Evolutionary conservation across 345 rosid species (phyloP).

Genomic region (Euphorbia lathyris): DNA sequence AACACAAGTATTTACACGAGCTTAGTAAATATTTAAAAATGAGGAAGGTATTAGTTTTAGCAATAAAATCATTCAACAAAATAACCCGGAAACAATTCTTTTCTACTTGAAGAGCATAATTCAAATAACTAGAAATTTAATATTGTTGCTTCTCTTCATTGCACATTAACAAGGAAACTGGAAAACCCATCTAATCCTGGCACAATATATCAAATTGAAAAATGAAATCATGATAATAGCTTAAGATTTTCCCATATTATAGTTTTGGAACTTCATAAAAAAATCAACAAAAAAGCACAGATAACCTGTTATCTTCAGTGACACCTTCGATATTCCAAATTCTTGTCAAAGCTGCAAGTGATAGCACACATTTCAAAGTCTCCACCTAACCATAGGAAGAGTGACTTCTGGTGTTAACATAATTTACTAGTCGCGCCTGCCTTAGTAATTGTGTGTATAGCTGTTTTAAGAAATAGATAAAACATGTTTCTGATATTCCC

Average conservation of each 20-base stretch:
- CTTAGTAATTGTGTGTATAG: background rate
- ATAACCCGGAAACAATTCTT: background rate
- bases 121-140: too few species aligned
- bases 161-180: too few species aligned
- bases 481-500: background rate
- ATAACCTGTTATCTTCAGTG: slow-evolving; percentile 86
- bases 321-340: slow-evolving; percentile 80
- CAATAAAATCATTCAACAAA: background rate
- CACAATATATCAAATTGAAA: background rate
- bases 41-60: background rate
- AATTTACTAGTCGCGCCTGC: background rate
- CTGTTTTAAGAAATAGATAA: background rate
- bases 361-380: slow-evolving; percentile 80
- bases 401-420: background rate
- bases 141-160: too few species aligned
- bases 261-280: background rate
- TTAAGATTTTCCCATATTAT: too few species aligned
- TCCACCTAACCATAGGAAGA: slow-evolving; percentile 58
- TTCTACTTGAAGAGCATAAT: too few species aligned
- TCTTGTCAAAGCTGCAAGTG: slow-evolving; percentile 83
- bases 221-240: too few species aligned
- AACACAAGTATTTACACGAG: background rate
- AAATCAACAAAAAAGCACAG: background rate
- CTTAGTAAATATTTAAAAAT: background rate
- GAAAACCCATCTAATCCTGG: background rate